Conservation (phyloP, 495 filamentous ascomycete species). For the Polyplosphaeria fusca region DNA sequence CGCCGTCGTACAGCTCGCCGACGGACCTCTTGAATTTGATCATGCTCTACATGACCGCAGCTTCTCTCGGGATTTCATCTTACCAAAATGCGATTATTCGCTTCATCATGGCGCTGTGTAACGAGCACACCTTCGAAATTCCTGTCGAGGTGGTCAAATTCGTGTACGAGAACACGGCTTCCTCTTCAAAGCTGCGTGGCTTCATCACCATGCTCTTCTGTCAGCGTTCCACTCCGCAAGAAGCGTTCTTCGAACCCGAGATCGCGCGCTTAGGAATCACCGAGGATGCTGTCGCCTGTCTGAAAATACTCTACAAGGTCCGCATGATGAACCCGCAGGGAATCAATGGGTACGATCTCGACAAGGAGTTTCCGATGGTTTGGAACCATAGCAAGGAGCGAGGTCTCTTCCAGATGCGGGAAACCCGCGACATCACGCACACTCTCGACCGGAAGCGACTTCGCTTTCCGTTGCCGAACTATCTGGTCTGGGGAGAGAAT, state of each 20-base stretch:
- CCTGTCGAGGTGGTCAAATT: not conserved
- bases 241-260: not conserved
- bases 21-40: not conserved
- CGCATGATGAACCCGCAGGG: no score
- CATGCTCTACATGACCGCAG: not conserved
- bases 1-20: not conserved
- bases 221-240: not conserved
- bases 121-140: not conserved
- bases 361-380: no score
- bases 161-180: not conserved
- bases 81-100: constrained; percentile 3
- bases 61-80: not conserved
- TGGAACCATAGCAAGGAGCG: no score
- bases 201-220: not conserved
- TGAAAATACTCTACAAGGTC: not conserved
- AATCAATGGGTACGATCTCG: no score
- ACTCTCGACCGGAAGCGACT: no score
- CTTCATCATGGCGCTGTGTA: not conserved
- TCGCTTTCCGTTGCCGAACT: not conserved
- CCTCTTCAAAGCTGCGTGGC: not conserved
- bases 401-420: no score
- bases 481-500: not conserved
- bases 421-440: no score
- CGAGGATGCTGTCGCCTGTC: not conserved
- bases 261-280: not conserved